phyloP scores from a whole-genome alignment of 306 rosid species.

The Cucurbita moschata region DNA sequence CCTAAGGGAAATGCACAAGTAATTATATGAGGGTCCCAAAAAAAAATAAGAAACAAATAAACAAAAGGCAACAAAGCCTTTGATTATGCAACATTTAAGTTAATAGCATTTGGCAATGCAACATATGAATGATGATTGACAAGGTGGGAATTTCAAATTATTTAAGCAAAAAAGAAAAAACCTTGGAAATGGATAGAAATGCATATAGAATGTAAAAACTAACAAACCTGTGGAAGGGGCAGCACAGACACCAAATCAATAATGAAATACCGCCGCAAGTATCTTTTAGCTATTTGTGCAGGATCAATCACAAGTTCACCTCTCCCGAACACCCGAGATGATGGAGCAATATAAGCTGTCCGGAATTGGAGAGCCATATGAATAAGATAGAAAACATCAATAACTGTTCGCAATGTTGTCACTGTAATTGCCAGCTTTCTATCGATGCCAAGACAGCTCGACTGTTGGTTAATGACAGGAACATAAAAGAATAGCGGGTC shows the following conservation, averaged over 20 bases:
- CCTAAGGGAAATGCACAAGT: neutral
- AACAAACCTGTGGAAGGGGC: constrained; percentile 86
- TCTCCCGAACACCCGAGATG: constrained; percentile 96
- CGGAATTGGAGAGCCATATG: constrained; percentile 97
- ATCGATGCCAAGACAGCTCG: constrained; percentile 70
- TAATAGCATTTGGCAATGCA: neutral
- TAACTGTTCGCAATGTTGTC: constrained; percentile 66
- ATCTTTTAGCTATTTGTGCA: constrained; percentile 78
- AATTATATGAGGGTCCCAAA: neutral
- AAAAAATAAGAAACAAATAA: neutral
- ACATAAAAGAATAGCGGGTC: constrained; percentile 91
- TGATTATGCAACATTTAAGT: neutral
- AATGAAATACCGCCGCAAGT: constrained; percentile 62
- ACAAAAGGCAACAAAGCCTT: neutral
- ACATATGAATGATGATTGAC: neutral
- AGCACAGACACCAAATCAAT: constrained; percentile 68
- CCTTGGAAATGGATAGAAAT: constrained; percentile 2
- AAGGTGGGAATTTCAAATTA: neutral
- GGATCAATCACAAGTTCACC: constrained; percentile 97
- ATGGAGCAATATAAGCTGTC: constrained; percentile 93
- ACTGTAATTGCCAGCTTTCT: constrained; percentile 57
- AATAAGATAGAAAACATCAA: constrained; percentile 75
- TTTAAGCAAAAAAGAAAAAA: neutral
- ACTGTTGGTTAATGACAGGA: constrained; percentile 48
- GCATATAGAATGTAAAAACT: constrained; percentile 1